A percentile compares a stretch with the other conserved stretches of the same genome.
Conservation (phyloP, 2,329 filamentous ascomycete genomes). For the Endoconidiophora polonica region DNA sequence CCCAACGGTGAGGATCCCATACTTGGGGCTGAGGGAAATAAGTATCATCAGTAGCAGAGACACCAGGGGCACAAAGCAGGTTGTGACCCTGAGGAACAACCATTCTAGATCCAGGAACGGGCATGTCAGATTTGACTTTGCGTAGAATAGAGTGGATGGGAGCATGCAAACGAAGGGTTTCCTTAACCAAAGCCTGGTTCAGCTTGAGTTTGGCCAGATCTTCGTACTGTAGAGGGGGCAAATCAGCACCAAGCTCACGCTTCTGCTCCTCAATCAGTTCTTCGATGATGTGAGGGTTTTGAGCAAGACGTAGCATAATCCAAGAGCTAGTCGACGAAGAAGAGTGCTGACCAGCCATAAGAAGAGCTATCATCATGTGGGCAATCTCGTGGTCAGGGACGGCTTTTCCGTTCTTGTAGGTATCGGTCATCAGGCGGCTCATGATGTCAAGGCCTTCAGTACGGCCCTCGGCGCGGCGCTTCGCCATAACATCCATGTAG, state of each 20-base stretch:
- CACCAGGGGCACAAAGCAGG: slow-evolving; percentile 71
- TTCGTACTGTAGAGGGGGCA: slow-evolving; percentile 62
- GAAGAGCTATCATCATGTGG: slow-evolving; percentile 84
- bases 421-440: slow-evolving; percentile 72
- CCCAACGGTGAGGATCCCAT: slow-evolving; percentile 91
- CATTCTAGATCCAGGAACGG: slow-evolving; percentile 65
- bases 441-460: slow-evolving; percentile 60
- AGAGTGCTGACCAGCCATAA: slow-evolving; percentile 86
- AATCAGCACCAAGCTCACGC: slow-evolving; percentile 51
- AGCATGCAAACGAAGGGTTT: slow-evolving; percentile 78
- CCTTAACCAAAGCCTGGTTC: slow-evolving; percentile 73
- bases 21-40: slow-evolving; percentile 68
- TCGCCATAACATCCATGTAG: slow-evolving; percentile 67
- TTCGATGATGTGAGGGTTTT: slow-evolving; percentile 60
- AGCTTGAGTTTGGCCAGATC: slow-evolving; percentile 63
- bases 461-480: slow-evolving; percentile 40
- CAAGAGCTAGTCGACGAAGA: slow-evolving; percentile 71
- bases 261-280: slow-evolving; percentile 75
- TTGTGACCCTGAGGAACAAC: slow-evolving; percentile 66
- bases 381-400: slow-evolving; percentile 76
- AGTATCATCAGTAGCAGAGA: slow-evolving; percentile 51
- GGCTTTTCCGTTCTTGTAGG: slow-evolving; percentile 64
- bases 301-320: slow-evolving; percentile 69
- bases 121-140: slow-evolving; percentile 76
- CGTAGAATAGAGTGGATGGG: slow-evolving; percentile 94